Evolutionary conservation across 257 asterid genomes (phyloP), one percentile per base, ranked within the genome.

Genomic region (Solanum bulbocastanum): DNA sequence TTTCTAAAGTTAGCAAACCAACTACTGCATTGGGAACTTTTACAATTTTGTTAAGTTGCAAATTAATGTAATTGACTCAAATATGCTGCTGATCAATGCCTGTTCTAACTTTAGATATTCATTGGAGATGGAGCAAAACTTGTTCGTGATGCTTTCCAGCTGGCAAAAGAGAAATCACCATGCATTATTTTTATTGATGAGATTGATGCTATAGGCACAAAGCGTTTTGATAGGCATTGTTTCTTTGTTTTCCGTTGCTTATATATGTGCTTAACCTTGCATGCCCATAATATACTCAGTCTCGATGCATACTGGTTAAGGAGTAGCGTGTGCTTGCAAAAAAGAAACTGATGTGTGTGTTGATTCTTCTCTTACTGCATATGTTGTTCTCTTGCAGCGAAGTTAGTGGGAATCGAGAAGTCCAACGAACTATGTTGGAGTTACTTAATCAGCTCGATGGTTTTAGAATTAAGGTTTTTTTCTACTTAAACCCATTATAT

Each of bases 371-470:
- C 35, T 66, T 35, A 46, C 72, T 49, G 37, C 7, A 30, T 86
- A 44, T 92, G 44, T 87, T 72, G 73, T 74, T 87, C 35, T 71
- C 69, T n/a, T 90, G 90, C 98, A 96, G 99, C 87, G 99, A 96
- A 90, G 98, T 95, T 73, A 95, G 98, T 86, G 99, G 99, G 83
- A 98, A 96, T 78, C 90, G 99, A 89, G 99, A 96, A 89, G 99
- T 95, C 87, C 98, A 96, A 37, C 87, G 99, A 65, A 96, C 99
- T 85, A 96, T 96, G 99, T 91, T 96, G 52, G 99, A 96, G 65
- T 88, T 96, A 93, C 98, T 96, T 81, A 96, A 96, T 90, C 99
- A 95, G 90, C 98, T 96, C 69, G 99, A 96, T 90, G 99, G 98
- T 84, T 96, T 96, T 87, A 94, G 98, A 25, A 96, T 96, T 39